phyloP scores from a whole-genome alignment of 371 early-diverging fungal species.

The Mucor saturninus region DNA sequence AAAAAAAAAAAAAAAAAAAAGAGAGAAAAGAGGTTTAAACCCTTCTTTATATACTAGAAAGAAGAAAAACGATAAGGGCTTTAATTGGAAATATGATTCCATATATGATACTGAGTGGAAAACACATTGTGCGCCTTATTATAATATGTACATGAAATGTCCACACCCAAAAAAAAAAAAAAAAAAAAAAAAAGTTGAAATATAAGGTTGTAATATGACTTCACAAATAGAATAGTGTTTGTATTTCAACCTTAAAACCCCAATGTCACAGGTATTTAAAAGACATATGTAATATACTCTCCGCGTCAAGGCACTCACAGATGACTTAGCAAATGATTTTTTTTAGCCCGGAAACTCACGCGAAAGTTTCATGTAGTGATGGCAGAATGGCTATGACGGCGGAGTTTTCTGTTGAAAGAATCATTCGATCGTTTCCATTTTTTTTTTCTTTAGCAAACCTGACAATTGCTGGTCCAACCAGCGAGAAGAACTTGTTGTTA shows the following conservation, averaged over 20 bases:
- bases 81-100: slow-evolving; percentile 1
- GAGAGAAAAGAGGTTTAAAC: neutral
- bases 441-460: neutral
- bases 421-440: neutral
- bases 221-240: neutral
- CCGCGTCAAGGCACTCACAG: neutral
- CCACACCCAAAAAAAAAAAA: neutral
- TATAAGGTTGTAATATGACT: slow-evolving; percentile 2
- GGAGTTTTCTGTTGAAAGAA: neutral
- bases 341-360: slow-evolving; percentile 1
- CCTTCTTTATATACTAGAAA: neutral
- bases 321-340: slow-evolving; percentile 3
- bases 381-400: neutral
- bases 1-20: neutral
- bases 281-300: neutral
- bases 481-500: no score
- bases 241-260: neutral
- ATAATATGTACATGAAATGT: neutral
- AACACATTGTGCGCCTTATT: neutral
- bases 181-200: neutral
- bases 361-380: neutral
- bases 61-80: neutral
- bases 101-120: neutral
- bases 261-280: neutral
- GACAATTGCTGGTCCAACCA: no score